phyloP scores from a whole-genome alignment of 257 asterid genomes.

The Pogostemon cablin region DNA sequence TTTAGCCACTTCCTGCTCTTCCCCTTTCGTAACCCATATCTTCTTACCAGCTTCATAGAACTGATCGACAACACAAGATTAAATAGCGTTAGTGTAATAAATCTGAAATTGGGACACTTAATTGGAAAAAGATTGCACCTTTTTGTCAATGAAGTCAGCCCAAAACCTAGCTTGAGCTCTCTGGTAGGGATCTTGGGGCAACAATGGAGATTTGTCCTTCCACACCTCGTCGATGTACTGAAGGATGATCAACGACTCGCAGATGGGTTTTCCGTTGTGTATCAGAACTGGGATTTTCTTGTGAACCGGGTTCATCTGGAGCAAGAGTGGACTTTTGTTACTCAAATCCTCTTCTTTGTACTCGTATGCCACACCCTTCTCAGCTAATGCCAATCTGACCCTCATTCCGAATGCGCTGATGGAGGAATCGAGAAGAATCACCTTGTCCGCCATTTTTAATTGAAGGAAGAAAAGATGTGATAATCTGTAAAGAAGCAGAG shows the following conservation, averaged over 20 bases:
- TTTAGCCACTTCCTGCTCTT: background rate
- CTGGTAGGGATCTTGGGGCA: background rate
- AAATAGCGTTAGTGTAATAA: background rate
- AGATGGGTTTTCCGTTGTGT: background rate
- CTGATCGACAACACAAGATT: background rate
- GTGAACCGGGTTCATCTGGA: constrained; percentile 30
- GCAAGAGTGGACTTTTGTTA: constrained; percentile 9
- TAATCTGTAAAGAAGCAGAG: too few relatives aligned
- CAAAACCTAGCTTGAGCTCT: constrained; percentile 30
- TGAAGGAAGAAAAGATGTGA: too few relatives aligned
- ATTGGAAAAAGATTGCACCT: background rate
- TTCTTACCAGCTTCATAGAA: background rate
- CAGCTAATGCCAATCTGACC: constrained; percentile 17
- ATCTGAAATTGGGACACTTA: background rate
- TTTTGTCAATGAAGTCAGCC: constrained; percentile 27
- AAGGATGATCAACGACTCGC: background rate
- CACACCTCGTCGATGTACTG: constrained; percentile 9
- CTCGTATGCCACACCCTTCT: constrained; percentile 19
- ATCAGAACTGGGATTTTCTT: constrained; percentile 12
- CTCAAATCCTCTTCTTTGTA: constrained; percentile 6
- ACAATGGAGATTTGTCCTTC: constrained; percentile 8
- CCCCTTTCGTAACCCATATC: background rate
- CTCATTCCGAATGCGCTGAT: constrained; percentile 18
- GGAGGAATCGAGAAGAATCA: background rate
- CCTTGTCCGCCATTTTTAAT: constrained; percentile 5